These are phyloP conservation scores for Eimeria sp. DNA, from an alignment of 169 alveolate species.

Conservation along the genomic window DNA sequence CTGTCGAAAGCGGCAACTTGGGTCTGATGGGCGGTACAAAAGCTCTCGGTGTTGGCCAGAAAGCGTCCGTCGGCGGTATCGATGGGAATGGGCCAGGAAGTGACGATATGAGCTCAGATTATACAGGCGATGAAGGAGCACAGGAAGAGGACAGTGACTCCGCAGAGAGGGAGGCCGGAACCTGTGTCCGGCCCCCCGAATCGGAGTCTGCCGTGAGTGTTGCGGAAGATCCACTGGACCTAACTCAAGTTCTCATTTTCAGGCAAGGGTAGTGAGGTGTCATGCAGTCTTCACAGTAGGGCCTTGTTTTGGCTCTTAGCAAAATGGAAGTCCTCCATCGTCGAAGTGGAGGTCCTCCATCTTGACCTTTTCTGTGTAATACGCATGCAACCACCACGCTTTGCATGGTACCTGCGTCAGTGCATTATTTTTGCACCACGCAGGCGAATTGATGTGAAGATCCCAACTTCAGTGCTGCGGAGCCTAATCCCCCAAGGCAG, in stretches of 20 bases:
- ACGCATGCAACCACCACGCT: neutral
- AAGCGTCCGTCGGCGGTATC: neutral
- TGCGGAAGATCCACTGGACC: constrained; percentile 39
- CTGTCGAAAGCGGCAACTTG: neutral
- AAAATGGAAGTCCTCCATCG: neutral
- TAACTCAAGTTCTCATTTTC: constrained; percentile 19
- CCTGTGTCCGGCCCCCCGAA: neutral
- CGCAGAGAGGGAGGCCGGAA: neutral
- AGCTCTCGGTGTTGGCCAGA: neutral
- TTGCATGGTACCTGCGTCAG: neutral
- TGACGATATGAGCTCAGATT: constrained; percentile 26
- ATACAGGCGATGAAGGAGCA: constrained; percentile 3
- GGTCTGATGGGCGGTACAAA: neutral
- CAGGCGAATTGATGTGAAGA: constrained; percentile 58
- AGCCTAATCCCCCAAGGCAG: constrained; percentile 5
- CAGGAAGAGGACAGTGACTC: constrained; percentile 46
- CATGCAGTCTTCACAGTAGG: neutral
- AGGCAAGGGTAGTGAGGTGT: constrained; percentile 12
- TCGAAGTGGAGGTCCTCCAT: neutral
- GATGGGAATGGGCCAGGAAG: neutral
- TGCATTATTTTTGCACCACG: neutral
- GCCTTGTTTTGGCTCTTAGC: neutral
- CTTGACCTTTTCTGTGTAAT: neutral
- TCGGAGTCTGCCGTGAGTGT: neutral
- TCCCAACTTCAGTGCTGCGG: constrained; percentile 28